These are phyloP conservation scores for Alloascoidea hylecoeti DNA, from an alignment of 805 yeast genomes.

Conservation along the genomic window DNA sequence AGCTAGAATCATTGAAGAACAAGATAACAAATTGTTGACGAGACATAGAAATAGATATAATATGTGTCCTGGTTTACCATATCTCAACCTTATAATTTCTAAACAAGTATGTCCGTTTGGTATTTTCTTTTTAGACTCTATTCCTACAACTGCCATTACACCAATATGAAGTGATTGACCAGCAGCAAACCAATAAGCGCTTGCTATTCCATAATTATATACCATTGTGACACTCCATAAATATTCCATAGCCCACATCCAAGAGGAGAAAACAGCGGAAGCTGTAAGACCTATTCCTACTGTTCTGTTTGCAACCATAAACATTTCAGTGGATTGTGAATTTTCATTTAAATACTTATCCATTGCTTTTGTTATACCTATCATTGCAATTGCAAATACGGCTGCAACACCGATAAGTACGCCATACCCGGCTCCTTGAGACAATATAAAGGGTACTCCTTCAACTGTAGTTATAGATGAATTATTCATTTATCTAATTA, in stretches of 20 bases:
- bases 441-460: too few relatives aligned
- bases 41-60: slow-evolving; percentile 14
- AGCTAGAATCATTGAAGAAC: slow-evolving; percentile 21
- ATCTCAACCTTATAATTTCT: slow-evolving; percentile 19
- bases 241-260: slow-evolving; percentile 21
- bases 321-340: slow-evolving; percentile 15
- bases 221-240: slow-evolving; percentile 17
- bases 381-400: too few relatives aligned
- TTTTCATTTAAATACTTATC: slow-evolving; percentile 12
- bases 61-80: slow-evolving; percentile 17
- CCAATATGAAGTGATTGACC: slow-evolving; percentile 25
- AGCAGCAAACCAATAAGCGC: slow-evolving; percentile 15
- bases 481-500: too few relatives aligned
- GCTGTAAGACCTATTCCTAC: slow-evolving; percentile 22
- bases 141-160: slow-evolving; percentile 21
- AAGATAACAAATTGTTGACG: slow-evolving; percentile 16
- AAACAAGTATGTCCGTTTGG: slow-evolving; percentile 26
- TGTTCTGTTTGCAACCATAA: slow-evolving; percentile 22
- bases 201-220: slow-evolving; percentile 20
- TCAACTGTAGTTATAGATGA: too few relatives aligned
- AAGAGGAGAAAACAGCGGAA: slow-evolving; percentile 20
- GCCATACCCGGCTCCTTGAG: too few relatives aligned
- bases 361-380: slow-evolving; percentile 12
- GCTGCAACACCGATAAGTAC: too few relatives aligned
- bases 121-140: slow-evolving; percentile 24